Evolutionary conservation across 106 monocot genomes (phyloP), one percentile per base, ranked within the genome.

Genomic region (Narthecium ossifragum): DNA sequence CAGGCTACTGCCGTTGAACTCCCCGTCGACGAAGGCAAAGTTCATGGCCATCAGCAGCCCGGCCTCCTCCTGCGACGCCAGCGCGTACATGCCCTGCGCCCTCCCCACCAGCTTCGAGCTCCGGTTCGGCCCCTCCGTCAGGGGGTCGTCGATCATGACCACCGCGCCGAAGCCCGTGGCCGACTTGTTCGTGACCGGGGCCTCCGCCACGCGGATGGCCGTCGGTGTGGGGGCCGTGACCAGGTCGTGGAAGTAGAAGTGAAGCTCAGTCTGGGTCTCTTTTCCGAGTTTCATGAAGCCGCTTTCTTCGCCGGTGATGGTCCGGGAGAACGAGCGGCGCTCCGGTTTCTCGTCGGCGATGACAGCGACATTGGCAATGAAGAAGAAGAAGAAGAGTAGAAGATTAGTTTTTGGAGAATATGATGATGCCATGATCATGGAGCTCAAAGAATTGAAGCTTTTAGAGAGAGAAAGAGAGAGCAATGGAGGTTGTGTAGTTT

Each of bases 181-280:
- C 8, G 69, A 25, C 7, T 17, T 4, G 67, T 14, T 20, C 12
- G 15, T 27, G 36, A 6, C 11, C 12, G 66, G 33, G 21, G 62
- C 38, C 6, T 22, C 23, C 1, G 38, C 47, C 0, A 63, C 37
- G 6, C 0, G 12, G 2, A 75, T 47, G 0, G 37, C 68, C 23
- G 75, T 67, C 14, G 61, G 18, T 20, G 36, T 69, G 23, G 9
- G 15, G 26, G 28, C 57, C 47, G 21, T 26, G 15, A 71, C 62
- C 48, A 49, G 26, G 48, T 72, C 71, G 28, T 72, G 63, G 55
- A 72, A 55, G 70, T 62, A 71, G 62, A 71, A 71, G 62, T 63
- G 69, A 29, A 70, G 38, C 39, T 60, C 60, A 17, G 55, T 55
- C 31, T 31, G 4, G 12, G 7, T 55, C 55, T 24, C 28, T 25